Percentiles rank a stretch among this genome's conserved stretches.
Conservation (phyloP, 192 early-diverging fungal species). For the Funneliformis geosporum region DNA sequence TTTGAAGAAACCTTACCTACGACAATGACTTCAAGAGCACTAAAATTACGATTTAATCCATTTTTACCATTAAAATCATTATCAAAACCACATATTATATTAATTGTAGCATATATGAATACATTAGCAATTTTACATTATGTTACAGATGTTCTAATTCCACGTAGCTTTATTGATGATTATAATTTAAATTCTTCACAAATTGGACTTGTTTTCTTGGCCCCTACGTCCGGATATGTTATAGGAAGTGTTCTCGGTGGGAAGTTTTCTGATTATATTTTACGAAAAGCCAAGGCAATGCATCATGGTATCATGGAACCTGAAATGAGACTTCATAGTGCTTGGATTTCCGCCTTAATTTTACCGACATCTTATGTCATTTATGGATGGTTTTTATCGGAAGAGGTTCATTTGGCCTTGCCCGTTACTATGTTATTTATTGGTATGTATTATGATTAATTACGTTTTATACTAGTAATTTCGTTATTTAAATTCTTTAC, state of each 20-base stretch:
- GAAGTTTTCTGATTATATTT: slow-evolving; percentile 1
- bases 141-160: too few species aligned
- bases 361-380: not conserved
- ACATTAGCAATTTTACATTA: too few species aligned
- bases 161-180: too few species aligned
- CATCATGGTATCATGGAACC: not conserved
- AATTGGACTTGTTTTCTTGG: not conserved
- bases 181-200: too few species aligned
- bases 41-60: not conserved
- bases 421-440: not conserved
- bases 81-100: too few species aligned
- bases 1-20: too few species aligned
- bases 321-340: slow-evolving; percentile 21
- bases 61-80: not conserved
- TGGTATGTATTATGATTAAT: not conserved
- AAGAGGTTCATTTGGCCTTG: not conserved
- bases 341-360: not conserved
- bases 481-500: not conserved
- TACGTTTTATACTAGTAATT: not conserved
- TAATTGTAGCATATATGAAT: too few species aligned
- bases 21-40: not conserved
- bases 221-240: not conserved
- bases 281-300: not conserved
- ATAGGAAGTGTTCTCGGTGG: not conserved
- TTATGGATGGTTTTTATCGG: slow-evolving; percentile 2